Conservation (phyloP, 257 asterid genomes). For the Osmanthus fragrans region DNA sequence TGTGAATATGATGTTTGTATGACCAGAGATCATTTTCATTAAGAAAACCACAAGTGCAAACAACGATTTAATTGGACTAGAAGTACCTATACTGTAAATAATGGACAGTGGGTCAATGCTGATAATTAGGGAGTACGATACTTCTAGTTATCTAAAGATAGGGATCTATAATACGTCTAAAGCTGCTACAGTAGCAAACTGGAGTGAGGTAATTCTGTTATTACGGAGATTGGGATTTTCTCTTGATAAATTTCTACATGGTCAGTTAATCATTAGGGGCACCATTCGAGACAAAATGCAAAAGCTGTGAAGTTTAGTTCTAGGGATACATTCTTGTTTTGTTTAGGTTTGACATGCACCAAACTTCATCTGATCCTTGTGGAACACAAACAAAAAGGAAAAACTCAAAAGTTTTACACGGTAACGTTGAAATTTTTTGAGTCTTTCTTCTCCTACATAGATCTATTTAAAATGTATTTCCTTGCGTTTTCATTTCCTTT, state of each 20-base stretch:
- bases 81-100: background rate
- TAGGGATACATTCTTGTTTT: constrained; percentile 6
- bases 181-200: background rate
- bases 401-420: background rate
- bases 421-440: constrained; percentile 2
- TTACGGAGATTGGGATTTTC: constrained; percentile 3
- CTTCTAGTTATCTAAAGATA: background rate
- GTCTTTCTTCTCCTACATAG: constrained; percentile 2
- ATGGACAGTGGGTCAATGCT: background rate
- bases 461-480: constrained; percentile 1
- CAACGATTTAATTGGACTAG: background rate
- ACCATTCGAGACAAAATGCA: background rate
- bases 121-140: background rate
- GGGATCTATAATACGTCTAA: background rate
- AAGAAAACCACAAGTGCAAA: background rate
- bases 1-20: constrained; percentile 14
- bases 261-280: background rate
- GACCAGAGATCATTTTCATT: background rate
- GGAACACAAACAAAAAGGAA: background rate
- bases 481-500: background rate
- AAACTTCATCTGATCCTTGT: constrained; percentile 14
- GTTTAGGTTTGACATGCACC: background rate
- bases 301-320: constrained; percentile 1
- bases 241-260: background rate
- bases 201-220: background rate